Conservation (phyloP, 768 basidiomycete species). For the Podaxis carcinomalis region DNA sequence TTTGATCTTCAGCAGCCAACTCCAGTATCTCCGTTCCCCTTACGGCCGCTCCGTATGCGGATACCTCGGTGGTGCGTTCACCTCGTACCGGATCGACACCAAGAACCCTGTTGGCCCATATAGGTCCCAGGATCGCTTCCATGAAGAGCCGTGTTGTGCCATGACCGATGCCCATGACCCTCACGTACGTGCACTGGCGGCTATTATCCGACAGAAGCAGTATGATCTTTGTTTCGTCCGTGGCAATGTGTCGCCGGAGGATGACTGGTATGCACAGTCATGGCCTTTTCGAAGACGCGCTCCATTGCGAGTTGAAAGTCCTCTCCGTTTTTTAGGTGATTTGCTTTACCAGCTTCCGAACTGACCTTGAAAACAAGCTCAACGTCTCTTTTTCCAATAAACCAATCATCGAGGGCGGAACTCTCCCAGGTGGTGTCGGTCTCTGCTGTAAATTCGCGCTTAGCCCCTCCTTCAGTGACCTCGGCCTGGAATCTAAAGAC, state of each 20-base stretch:
- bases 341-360: too few species aligned
- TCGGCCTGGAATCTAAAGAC: too few species aligned
- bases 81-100: slow-evolving; percentile 6
- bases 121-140: slow-evolving; percentile 7
- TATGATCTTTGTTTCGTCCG: slow-evolving; percentile 8
- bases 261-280: too few species aligned
- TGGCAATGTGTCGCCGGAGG: slow-evolving; percentile 3
- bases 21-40: slow-evolving; percentile 1
- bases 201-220: slow-evolving; percentile 7
- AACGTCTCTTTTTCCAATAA: too few species aligned
- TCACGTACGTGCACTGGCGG: background rate
- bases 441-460: too few species aligned
- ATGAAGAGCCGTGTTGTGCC: slow-evolving; percentile 3
- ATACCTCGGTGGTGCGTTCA: slow-evolving; percentile 5
- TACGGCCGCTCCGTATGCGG: slow-evolving; percentile 4
- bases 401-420: too few species aligned
- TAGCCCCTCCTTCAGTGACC: too few species aligned
- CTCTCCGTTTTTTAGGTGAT: too few species aligned
- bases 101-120: slow-evolving; percentile 8
- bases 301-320: too few species aligned
- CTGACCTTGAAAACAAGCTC: too few species aligned
- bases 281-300: too few species aligned
- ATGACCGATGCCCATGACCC: slow-evolving; percentile 1
- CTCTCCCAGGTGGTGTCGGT: too few species aligned
- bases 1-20: background rate